Evolutionary conservation across 208 protist species (phyloP).

Genomic region (Leishmania amazonensis): DNA sequence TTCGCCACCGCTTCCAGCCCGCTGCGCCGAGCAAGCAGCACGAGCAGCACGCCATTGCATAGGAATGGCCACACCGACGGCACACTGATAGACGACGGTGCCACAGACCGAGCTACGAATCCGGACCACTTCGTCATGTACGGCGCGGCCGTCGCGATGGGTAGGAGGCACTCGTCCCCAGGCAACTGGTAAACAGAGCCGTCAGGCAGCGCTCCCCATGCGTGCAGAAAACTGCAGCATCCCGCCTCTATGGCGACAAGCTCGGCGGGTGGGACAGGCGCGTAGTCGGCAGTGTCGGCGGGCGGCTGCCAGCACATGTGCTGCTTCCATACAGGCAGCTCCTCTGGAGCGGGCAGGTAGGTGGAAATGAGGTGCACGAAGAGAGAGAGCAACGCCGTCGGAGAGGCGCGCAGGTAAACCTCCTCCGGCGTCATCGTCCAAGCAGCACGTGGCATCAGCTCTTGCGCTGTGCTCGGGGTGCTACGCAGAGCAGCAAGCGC

Average conservation of each 20-base stretch:
- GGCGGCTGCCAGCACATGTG: constrained; percentile 50
- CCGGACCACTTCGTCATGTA: constrained; percentile 45
- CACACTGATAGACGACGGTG: constrained; percentile 53
- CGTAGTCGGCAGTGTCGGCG: constrained; percentile 14
- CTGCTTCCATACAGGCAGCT: constrained; percentile 24
- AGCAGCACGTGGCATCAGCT: constrained; percentile 25
- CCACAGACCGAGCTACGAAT: constrained; percentile 18
- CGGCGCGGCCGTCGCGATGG: constrained; percentile 45
- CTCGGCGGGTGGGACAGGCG: constrained; percentile 4
- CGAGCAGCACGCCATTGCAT: constrained; percentile 71
- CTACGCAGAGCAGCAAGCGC: constrained; percentile 24
- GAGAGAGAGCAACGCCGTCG: constrained; percentile 43
- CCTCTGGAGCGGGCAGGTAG: constrained; percentile 46
- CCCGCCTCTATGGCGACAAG: constrained; percentile 47
- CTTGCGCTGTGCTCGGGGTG: constrained; percentile 11
- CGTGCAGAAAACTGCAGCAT: constrained; percentile 54
- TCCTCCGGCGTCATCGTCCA: constrained; percentile 50
- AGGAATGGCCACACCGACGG: constrained; percentile 83
- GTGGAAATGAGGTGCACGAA: constrained; percentile 54
- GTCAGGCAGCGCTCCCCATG: constrained; percentile 54
- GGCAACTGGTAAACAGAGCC: constrained; percentile 55
- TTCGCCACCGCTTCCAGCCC: constrained; percentile 9
- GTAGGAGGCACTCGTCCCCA: constrained; percentile 58
- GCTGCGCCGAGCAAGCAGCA: constrained; percentile 40
- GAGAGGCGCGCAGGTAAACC: constrained; percentile 35